These are phyloP conservation scores for Metschnikowia dekortorum DNA, from an alignment of 805 yeast genomes.

Conservation along the genomic window DNA sequence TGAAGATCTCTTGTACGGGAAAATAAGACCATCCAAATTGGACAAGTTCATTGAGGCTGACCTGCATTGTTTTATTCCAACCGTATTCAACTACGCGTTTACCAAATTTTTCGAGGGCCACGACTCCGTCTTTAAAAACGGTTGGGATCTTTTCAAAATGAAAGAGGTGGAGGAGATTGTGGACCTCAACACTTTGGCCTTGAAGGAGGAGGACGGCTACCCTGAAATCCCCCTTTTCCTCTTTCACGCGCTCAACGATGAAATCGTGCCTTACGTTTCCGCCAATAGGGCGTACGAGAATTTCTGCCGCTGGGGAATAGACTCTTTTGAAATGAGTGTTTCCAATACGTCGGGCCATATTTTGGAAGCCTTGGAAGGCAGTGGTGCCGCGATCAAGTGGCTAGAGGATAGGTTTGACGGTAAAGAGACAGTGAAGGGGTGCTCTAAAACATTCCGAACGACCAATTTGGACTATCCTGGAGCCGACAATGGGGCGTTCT, in stretches of 20 bases:
- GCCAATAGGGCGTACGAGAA: conserved; percentile 19
- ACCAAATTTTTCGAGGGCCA: conserved; percentile 6
- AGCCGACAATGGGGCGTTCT: conserved; percentile 4
- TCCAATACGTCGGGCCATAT: conserved; percentile 24
- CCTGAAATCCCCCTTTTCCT: conserved; percentile 25
- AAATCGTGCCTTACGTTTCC: conserved; percentile 19
- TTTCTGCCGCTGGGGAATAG: conserved; percentile 28
- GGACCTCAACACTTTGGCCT: conserved; percentile 2
- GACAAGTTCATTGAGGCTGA: neutral
- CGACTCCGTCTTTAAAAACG: conserved; percentile 5
- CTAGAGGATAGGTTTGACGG: conserved; percentile 11
- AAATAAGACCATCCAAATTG: neutral
- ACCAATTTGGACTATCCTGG: conserved; percentile 14
- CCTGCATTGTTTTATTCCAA: conserved; percentile 6
- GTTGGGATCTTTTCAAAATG: conserved; percentile 5
- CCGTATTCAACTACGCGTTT: conserved; percentile 6
- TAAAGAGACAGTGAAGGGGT: conserved; percentile 7
- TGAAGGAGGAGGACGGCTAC: conserved; percentile 2
- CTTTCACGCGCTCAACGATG: conserved; percentile 22
- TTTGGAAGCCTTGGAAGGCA: conserved; percentile 17
- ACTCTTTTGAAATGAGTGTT: conserved; percentile 26
- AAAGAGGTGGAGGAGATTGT: conserved; percentile 4
- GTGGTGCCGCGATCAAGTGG: conserved; percentile 12
- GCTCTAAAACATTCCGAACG: conserved; percentile 7
- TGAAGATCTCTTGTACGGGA: conserved; percentile 15